Percentiles rank a stretch among this genome's conserved stretches.
phyloP scores from a whole-genome alignment of 2,329 filamentous ascomycete genomes.

The Chaetoscypha palmicola region DNA sequence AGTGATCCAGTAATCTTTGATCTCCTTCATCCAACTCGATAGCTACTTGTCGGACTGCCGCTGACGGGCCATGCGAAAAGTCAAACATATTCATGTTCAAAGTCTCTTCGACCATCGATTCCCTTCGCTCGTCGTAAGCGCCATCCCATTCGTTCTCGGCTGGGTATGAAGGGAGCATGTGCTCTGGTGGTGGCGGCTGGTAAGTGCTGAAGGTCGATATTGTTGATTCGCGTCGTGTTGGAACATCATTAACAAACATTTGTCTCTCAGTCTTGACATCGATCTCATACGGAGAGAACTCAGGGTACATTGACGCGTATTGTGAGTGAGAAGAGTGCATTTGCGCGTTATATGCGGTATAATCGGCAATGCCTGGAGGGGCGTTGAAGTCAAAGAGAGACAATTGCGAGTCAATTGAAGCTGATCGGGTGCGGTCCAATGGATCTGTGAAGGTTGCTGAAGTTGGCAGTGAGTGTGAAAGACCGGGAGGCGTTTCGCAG shows the following conservation, averaged over 20 bases:
- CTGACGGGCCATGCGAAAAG: slow-evolving; percentile 62
- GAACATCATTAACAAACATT: slow-evolving; percentile 87
- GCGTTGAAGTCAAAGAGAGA: slow-evolving; percentile 68
- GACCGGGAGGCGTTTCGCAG: slow-evolving; percentile 62
- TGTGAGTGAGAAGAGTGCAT: slow-evolving; percentile 47
- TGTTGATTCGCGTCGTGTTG: slow-evolving; percentile 76
- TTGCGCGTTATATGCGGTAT: slow-evolving; percentile 55
- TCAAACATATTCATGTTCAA: slow-evolving; percentile 78
- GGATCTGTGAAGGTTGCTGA: slow-evolving; percentile 74
- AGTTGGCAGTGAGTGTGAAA: slow-evolving; percentile 75
- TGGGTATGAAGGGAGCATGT: slow-evolving; percentile 56
- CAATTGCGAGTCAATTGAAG: slow-evolving; percentile 74
- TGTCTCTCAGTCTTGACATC: slow-evolving; percentile 95
- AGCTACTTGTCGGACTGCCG: slow-evolving; percentile 58
- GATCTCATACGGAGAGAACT: slow-evolving; percentile 79
- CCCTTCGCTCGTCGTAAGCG: slow-evolving; percentile 58
- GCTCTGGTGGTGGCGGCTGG: slow-evolving; percentile 66
- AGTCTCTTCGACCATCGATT: slow-evolving; percentile 54
- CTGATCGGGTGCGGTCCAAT: slow-evolving; percentile 64
- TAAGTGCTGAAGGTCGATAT: slow-evolving; percentile 92
- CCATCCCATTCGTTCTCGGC: slow-evolving; percentile 67
- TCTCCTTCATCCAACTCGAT: slow-evolving; percentile 85
- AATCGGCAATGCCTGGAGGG: slow-evolving; percentile 46
- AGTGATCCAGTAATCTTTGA: slow-evolving; percentile 80
- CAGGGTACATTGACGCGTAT: slow-evolving; percentile 39